A percentile compares a stretch with the other conserved stretches of the same genome.
phyloP scores from a whole-genome alignment of 495 filamentous ascomycete species.

The Penicillium verhagenii region DNA sequence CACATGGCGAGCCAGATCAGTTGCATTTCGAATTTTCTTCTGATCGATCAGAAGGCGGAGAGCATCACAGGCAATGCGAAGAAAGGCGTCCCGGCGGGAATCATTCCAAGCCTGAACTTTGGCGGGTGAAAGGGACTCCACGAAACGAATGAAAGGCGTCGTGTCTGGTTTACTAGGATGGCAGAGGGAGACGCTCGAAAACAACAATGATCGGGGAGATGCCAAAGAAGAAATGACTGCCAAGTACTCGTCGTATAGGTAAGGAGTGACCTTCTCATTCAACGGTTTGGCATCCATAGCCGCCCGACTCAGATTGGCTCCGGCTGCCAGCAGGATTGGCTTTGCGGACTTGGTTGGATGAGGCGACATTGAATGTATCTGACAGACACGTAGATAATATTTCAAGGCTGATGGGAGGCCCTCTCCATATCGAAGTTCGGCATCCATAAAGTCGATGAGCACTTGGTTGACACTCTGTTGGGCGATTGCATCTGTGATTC shows the following conservation, averaged over 20 bases:
- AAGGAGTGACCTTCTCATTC: slow-evolving; percentile 17
- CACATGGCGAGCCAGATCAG: slow-evolving; percentile 31
- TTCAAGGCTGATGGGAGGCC: slow-evolving; percentile 32
- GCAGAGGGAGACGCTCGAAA: slow-evolving; percentile 28
- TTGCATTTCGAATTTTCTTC: slow-evolving; percentile 27
- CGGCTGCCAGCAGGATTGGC: slow-evolving; percentile 24
- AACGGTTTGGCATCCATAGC: slow-evolving; percentile 20
- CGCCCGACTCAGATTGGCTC: slow-evolving; percentile 24
- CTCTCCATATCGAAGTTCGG: slow-evolving; percentile 35
- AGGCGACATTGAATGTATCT: slow-evolving; percentile 17
- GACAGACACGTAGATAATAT: slow-evolving; percentile 29
- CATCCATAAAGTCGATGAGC: slow-evolving; percentile 30
- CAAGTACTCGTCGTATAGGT: slow-evolving; percentile 33
- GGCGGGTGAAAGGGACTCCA: slow-evolving; percentile 13
- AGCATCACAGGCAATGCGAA: slow-evolving; percentile 33
- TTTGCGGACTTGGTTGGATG: slow-evolving; percentile 9
- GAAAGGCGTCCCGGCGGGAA: slow-evolving; percentile 23
- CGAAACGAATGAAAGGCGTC: slow-evolving; percentile 30
- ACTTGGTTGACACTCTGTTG: slow-evolving; percentile 25
- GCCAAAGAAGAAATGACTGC: slow-evolving; percentile 23
- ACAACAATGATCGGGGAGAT: slow-evolving; percentile 22
- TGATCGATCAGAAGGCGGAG: slow-evolving; percentile 37
- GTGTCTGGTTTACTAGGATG: slow-evolving; percentile 38
- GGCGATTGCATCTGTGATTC: slow-evolving; percentile 20
- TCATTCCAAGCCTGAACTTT: slow-evolving; percentile 21